These are phyloP conservation scores for Chrysoporthe cubensis DNA, from an alignment of 2,329 filamentous ascomycete genomes.

Conservation along the genomic window DNA sequence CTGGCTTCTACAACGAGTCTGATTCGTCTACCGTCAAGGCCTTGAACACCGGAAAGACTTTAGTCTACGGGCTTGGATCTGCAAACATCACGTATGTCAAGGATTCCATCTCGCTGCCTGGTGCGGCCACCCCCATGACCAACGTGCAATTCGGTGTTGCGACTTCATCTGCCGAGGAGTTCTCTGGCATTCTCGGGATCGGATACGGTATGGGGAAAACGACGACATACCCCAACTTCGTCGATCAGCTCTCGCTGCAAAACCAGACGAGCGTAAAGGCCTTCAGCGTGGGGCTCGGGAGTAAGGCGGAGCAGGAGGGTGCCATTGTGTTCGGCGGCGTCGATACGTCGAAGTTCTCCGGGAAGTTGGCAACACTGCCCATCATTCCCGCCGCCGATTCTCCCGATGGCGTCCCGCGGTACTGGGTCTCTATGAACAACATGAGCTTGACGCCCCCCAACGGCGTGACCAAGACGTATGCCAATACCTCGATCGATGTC, in stretches of 20 bases:
- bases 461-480: constrained; percentile 40
- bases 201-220: constrained; percentile 63
- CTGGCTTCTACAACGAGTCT: constrained; percentile 49
- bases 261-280: constrained; percentile 63
- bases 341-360: constrained; percentile 66
- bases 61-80: constrained; percentile 56
- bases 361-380: constrained; percentile 62
- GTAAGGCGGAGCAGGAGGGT: constrained; percentile 62
- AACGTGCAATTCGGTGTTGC: constrained; percentile 70
- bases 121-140: constrained; percentile 46
- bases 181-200: constrained; percentile 71
- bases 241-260: constrained; percentile 54
- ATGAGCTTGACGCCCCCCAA: constrained; percentile 47
- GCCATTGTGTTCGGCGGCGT: constrained; percentile 70
- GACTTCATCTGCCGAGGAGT: constrained; percentile 51
- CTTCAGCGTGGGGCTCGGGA: constrained; percentile 69
- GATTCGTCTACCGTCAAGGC: constrained; percentile 45
- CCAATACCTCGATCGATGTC: constrained; percentile 52
- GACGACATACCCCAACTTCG: constrained; percentile 53
- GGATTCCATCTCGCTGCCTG: constrained; percentile 50
- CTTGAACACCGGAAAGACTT: constrained; percentile 42
- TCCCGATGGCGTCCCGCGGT: constrained; percentile 57
- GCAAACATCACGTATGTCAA: constrained; percentile 55
- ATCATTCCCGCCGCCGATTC: constrained; percentile 60
- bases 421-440: constrained; percentile 55